Base-by-base conservation (phyloP, 345 rosid genomes). In the Corchorus olitorius region DNA sequence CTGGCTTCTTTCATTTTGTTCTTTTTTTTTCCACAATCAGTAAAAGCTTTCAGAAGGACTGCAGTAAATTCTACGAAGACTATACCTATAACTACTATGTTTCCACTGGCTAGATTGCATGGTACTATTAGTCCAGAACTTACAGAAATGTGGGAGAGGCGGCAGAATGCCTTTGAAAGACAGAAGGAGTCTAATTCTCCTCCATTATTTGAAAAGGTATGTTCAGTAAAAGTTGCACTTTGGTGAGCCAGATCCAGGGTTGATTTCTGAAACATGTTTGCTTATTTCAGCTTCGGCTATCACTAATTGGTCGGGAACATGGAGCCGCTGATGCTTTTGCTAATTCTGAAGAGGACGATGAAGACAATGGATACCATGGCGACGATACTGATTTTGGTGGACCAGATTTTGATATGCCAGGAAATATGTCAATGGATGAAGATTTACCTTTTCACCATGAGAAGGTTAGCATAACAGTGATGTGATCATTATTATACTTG, bases 81-180 rank as follows among this genome's bases (percentile, higher is more conserved):
- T 81, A 67, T 16, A 50, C 86, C 88, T 45, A 52, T 89, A 76
- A 72, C 81, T 76, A 46, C 88, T 62, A 70, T 90, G 71, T 93
- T 96, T 83, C 99, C 99, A 76, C 94, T 88, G 72, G 97, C 98
- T 75, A 90, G 67, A 83, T 70, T 86, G 77, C 81, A 70, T 48
- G 97, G 98, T 66, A 73, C 95, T 62, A 83, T 96, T 68, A 87
- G 93, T 83, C 86, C 93, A 1, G 99, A 96, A 78, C 84, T 96
- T 79, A 80, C 39, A 41, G 80, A 88, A 78, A 80, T 90, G 20
- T 96, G 97, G 97, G 90, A 92, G 79, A 76, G 61, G 39, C 84
- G 34, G 17, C 77, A 33, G 64, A 64, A 70, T 39, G 77, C 58
- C 41, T 54, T 56, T 49, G 76, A 86, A 60, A 82, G 70, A 33